Percentiles rank a stretch among this genome's conserved stretches.
Conservation (phyloP, 805 yeast genomes). For the Candida arabinofermentans region DNA sequence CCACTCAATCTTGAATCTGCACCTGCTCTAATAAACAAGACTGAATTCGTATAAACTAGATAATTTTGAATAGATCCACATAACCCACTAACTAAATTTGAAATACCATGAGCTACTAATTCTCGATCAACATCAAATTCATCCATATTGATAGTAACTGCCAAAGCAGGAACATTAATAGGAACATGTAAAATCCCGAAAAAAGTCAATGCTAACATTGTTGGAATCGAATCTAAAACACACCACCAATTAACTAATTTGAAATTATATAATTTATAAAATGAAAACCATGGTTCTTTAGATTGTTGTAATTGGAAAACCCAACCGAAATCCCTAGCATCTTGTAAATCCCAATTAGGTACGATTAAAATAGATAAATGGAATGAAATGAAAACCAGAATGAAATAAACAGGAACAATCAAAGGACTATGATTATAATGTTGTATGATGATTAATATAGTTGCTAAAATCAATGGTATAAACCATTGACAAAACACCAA, state of each 20-base stretch:
- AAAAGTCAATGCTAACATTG: constrained; percentile 93
- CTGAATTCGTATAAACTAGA: constrained; percentile 90
- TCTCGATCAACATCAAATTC: constrained; percentile 89
- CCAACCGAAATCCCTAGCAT: constrained; percentile 78
- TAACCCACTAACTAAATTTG: constrained; percentile 80
- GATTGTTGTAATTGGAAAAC: constrained; percentile 64
- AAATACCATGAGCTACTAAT: constrained; percentile 89
- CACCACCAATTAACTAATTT: constrained; percentile 70
- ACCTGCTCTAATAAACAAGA: constrained; percentile 89
- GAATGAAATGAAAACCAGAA: constrained; percentile 61
- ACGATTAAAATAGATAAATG: constrained; percentile 63
- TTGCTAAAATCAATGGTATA: constrained; percentile 63
- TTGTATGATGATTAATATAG: constrained; percentile 56
- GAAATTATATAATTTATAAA: constrained; percentile 71
- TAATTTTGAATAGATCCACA: constrained; percentile 91
- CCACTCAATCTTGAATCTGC: constrained; percentile 91
- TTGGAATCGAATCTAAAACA: constrained; percentile 69
- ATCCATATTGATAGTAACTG: constrained; percentile 83
- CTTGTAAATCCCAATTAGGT: constrained; percentile 59
- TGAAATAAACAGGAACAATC: constrained; percentile 78
- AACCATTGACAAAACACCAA: constrained; percentile 59
- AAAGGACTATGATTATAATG: constrained; percentile 58
- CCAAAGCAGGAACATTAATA: constrained; percentile 94
- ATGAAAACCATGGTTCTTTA: constrained; percentile 85
- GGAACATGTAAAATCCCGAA: constrained; percentile 97